These are phyloP conservation scores for Ustilago shanxiensis DNA, from an alignment of 1,284 basidiomycete genomes.

Conservation along the genomic window DNA sequence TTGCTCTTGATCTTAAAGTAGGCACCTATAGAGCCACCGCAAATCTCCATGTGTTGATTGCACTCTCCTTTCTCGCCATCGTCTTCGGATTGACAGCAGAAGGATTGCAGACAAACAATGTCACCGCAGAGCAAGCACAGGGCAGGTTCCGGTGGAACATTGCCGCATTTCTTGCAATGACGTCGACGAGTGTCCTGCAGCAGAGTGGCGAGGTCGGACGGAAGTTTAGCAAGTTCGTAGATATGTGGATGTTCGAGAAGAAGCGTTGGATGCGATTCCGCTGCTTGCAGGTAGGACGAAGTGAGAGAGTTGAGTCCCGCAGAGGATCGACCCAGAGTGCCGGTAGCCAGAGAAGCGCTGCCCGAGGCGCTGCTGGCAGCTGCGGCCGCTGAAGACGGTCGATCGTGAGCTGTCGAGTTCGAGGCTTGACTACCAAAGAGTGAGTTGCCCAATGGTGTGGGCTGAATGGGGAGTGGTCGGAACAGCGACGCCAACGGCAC, in stretches of 20 bases:
- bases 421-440: conserved; percentile 16
- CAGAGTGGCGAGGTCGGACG: conserved; percentile 83
- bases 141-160: conserved; percentile 85
- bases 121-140: conserved; percentile 92
- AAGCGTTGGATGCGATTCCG: conserved; percentile 72
- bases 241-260: conserved; percentile 81
- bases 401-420: conserved; percentile 18
- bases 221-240: conserved; percentile 87
- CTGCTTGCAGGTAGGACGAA: conserved; percentile 50
- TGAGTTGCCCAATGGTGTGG: conserved; percentile 39
- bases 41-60: conserved; percentile 95
- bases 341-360: conserved; percentile 34
- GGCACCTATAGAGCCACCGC: conserved; percentile 87
- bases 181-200: conserved; percentile 80
- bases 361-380: conserved; percentile 20
- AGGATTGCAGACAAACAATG: conserved; percentile 89
- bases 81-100: conserved; percentile 87
- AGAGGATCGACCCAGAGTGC: conserved; percentile 29
- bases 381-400: conserved; percentile 37
- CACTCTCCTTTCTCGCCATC: conserved; percentile 79
- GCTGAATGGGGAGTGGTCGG: conserved; percentile 66
- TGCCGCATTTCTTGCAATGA: conserved; percentile 82
- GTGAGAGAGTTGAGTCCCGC: conserved; percentile 35
- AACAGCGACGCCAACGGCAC: conserved; percentile 66
- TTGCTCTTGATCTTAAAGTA: conserved; percentile 95